Evolutionary conservation across 208 protist genomes (phyloP).

Genomic region (Porcisia deanei): DNA sequence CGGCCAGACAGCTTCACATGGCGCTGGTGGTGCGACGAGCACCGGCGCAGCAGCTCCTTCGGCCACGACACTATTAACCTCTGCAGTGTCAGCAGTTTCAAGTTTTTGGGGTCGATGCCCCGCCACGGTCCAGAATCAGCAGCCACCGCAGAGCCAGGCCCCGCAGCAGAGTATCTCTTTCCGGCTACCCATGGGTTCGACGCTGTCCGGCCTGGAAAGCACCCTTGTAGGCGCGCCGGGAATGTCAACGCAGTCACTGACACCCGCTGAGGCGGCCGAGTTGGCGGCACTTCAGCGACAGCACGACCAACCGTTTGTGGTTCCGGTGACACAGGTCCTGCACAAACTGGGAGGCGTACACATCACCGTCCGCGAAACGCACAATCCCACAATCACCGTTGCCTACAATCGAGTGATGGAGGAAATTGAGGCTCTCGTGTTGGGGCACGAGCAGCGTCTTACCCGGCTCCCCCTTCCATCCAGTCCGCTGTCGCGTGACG

Average conservation of each 20-base stretch:
- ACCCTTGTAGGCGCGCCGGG: conserved; percentile 49
- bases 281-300: conserved; percentile 36
- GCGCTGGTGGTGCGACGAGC: neutral
- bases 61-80: conserved; percentile 23
- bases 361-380: conserved; percentile 40
- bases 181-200: neutral
- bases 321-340: conserved; percentile 40
- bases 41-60: conserved; percentile 2
- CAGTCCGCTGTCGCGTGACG: neutral
- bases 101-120: conserved; percentile 33
- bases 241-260: conserved; percentile 17
- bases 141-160: neutral
- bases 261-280: conserved; percentile 21
- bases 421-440: conserved; percentile 28
- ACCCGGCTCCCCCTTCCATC: conserved; percentile 2
- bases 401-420: conserved; percentile 34
- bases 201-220: conserved; percentile 34
- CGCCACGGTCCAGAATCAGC: conserved; percentile 5
- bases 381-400: conserved; percentile 38
- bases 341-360: conserved; percentile 42
- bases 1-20: conserved; percentile 1
- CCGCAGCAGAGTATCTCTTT: conserved; percentile 10
- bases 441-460: conserved; percentile 22
- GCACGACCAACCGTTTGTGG: conserved; percentile 39
- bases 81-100: conserved; percentile 28